Percentiles rank a stretch among this genome's conserved stretches.
Conservation (phyloP, 306 rosid genomes). For the Cicer judaicum region DNA sequence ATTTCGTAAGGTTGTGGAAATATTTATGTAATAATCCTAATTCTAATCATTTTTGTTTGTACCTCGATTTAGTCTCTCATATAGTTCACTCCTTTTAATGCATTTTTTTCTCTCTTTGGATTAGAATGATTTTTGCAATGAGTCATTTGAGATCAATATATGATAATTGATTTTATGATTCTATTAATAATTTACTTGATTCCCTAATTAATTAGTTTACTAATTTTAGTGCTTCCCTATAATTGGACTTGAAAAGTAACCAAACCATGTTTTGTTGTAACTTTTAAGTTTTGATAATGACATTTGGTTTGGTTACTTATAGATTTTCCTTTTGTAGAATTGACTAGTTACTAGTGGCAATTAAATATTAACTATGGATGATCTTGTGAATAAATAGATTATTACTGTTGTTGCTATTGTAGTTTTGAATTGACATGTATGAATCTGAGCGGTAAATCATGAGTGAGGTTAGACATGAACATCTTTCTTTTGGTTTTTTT, state of each 20-base stretch:
- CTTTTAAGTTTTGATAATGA: neutral
- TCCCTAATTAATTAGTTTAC: neutral
- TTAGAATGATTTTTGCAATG: conserved; percentile 21
- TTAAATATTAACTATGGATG: neutral
- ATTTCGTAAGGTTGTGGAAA: no score
- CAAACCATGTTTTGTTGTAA: neutral
- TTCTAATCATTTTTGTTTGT: neutral
- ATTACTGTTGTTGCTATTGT: neutral
- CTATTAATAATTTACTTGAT: neutral
- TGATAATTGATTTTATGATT: conserved; percentile 18
- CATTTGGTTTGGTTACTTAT: neutral
- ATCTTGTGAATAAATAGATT: neutral
- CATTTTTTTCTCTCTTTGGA: neutral
- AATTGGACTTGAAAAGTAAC: neutral
- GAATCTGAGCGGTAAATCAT: conserved; percentile 1
- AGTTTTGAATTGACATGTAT: neutral
- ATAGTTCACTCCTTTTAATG: neutral
- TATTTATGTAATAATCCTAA: no score
- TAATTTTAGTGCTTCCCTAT: neutral
- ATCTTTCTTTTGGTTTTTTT: no score
- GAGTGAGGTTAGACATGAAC: no score
- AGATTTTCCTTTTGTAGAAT: conserved; percentile 1
- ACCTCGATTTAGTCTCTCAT: conserved; percentile 4
- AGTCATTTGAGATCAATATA: neutral
- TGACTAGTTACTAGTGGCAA: neutral